Evolutionary conservation across 495 filamentous ascomycete genomes (phyloP), one percentile per base, ranked within the genome.

Genomic region (Hypoxylon cercidicola): DNA sequence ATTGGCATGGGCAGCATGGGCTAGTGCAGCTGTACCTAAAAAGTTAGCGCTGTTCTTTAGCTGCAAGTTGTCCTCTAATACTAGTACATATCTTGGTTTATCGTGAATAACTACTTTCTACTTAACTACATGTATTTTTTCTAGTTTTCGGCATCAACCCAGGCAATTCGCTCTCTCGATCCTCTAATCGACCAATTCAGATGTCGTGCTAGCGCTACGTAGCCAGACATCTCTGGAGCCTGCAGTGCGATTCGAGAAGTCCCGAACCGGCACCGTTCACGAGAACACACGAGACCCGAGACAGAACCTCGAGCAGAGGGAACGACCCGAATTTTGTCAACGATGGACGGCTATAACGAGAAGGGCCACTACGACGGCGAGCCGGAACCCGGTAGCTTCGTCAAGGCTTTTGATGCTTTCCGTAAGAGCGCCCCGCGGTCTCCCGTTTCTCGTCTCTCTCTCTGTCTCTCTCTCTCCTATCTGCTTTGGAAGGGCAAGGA

Each of bases 361-460:
- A 86, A 88, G 72, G 80, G 81, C 69, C 84, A 94, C 66, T 86
- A 92, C 73, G 90, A 93, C 70, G 89, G 89, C 76, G 90, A 88
- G 64, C 87, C 89, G 62, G 90, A 91, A 79, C 79, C 78, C 39
- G 81, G 81, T 47, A 78, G 82, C 69, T 84, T 88, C 52, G 83
- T 97, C 69, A 85, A 87, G 76, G 91, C 93, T 35, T 99, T 99
- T 77, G 95, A 99, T 85, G 94, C 93, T 66, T 99, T 99, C 77
- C 95, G 93, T 97, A 84, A 72, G 90, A 5, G 87, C 18, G 47
- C 65, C 65, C 53, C 52, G 30, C 13, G 43, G 13, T 40, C 37
- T 58, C 16, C 23, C 23, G 23, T 35, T 15, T 8, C 41, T 15
- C 37, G 39, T 46, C 19, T 16, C 28, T 28, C 11, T 56, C 11